Evolutionary conservation across 306 rosid species (phyloP), one percentile per base, ranked within the genome.

Genomic region (Erythrophleum fordii): DNA sequence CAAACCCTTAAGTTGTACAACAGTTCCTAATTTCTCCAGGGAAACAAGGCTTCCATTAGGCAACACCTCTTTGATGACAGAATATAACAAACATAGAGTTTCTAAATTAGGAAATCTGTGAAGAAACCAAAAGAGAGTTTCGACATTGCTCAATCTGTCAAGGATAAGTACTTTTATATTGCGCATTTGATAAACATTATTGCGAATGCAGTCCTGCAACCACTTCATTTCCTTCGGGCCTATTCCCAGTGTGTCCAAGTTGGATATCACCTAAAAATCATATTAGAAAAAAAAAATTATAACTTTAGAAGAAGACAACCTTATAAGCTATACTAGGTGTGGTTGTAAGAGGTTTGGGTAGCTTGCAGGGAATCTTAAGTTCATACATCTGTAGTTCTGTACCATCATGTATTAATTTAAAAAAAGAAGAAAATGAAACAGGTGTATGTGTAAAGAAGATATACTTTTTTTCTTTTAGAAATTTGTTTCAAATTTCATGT

Each of bases 41-140:
- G 12, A 73, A 35, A n/a, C 6, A 6, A 61, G 56, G 66, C 79
- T 49, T 17, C 3, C 41, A 23, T 12, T 29, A 42, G 73, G 11
- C 60, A 59, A 72, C 5, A 72, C 37, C 45, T 56, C 45, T 48
- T 62, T 7, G 11, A 80, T 3, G 6, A 0, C 3, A 46, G 23
- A 51, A 1, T 0, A 1, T 0, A 1, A 1, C 22, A 73, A 17
- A 0, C 1, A 5, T 29, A 34, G 39, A 1, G 13, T 18, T 61
- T 80, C 52, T 12, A 80, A 29, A 72, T 72, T 60, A 22, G 83
- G 82, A 72, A 77, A 52, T 80, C 78, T 61, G 16, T 14, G 12
- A 49, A 72, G 79, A 18, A 72, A 72, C 72, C 73, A 49, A 18
- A 42, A 80, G 35, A 71, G 62, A 44, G 44, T 20, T 11, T 79